A percentile compares a stretch with the other conserved stretches of the same genome.
These are phyloP conservation scores for Sphagnum fallax DNA, from an alignment of 228 moss, liverwort and hornwort species.

Conservation along the genomic window DNA sequence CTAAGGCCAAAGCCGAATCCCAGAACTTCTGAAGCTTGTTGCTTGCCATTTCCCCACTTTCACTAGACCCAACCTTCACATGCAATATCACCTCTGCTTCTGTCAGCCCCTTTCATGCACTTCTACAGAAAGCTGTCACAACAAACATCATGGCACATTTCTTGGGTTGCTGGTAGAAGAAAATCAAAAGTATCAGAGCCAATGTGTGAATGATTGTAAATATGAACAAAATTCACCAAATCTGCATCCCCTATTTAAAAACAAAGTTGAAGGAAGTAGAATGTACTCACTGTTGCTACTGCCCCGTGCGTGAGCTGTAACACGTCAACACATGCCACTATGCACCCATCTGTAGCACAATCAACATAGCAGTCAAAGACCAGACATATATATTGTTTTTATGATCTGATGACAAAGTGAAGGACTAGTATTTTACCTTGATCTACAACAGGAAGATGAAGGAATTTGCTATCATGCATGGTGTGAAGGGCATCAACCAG, in stretches of 20 bases:
- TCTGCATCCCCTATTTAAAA: too few species aligned
- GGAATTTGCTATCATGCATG: constrained; percentile 99
- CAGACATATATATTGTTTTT: neutral
- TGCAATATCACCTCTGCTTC: constrained; percentile 25
- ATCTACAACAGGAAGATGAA: constrained; percentile 96
- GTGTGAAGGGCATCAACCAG: constrained; percentile 97
- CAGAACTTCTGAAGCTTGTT: constrained; percentile 98
- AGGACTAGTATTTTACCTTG: constrained; percentile 35
- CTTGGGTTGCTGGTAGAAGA: too few species aligned
- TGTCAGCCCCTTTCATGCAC: too few species aligned
- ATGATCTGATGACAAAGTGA: neutral
- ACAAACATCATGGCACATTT: too few species aligned
- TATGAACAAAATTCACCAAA: too few species aligned
- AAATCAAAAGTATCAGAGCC: too few species aligned
- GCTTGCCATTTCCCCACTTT: constrained; percentile 65
- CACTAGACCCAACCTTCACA: constrained; percentile 75
- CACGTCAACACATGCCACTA: constrained; percentile 95
- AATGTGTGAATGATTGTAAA: too few species aligned
- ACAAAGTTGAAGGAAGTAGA: neutral
- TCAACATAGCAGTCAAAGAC: too few species aligned
- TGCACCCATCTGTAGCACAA: constrained; percentile 65
- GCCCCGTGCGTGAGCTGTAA: constrained; percentile 96
- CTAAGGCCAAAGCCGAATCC: constrained; percentile 96
- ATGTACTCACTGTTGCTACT: constrained; percentile 83
- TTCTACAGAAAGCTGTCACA: neutral